These are phyloP conservation scores for Colletotrichum kahawae DNA, from an alignment of 2,329 filamentous ascomycete genomes.

Conservation along the genomic window DNA sequence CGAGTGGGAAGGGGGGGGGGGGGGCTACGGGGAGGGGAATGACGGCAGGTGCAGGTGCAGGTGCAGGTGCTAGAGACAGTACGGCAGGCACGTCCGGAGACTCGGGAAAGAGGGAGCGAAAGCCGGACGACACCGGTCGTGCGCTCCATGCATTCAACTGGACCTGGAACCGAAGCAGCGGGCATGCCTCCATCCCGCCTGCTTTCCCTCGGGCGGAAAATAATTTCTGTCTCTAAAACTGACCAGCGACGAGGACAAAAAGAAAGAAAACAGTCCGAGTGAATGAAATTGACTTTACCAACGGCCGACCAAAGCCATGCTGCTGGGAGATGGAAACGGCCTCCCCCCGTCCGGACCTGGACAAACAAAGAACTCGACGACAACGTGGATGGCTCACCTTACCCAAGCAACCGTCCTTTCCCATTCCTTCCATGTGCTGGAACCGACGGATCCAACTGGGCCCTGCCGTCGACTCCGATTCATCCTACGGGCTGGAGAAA, in stretches of 20 bases:
- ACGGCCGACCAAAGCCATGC: neutral
- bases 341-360: neutral
- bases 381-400: neutral
- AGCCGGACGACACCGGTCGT: neutral
- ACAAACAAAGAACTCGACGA: neutral
- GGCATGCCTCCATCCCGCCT: neutral
- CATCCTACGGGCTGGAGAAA: neutral
- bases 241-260: neutral
- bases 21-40: neutral
- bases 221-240: neutral
- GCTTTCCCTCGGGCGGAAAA: neutral
- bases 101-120: slow-evolving; percentile 11
- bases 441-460: neutral
- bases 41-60: neutral
- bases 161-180: neutral
- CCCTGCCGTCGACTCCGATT: neutral
- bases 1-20: neutral
- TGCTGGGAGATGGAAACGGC: neutral
- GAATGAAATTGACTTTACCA: neutral
- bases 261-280: neutral
- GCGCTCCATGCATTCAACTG: neutral
- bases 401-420: neutral
- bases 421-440: neutral
- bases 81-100: slow-evolving; percentile 2
- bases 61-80: neutral